These are phyloP conservation scores for Phellinidium pouzarii DNA, from an alignment of 1,284 basidiomycete species.

Conservation along the genomic window DNA sequence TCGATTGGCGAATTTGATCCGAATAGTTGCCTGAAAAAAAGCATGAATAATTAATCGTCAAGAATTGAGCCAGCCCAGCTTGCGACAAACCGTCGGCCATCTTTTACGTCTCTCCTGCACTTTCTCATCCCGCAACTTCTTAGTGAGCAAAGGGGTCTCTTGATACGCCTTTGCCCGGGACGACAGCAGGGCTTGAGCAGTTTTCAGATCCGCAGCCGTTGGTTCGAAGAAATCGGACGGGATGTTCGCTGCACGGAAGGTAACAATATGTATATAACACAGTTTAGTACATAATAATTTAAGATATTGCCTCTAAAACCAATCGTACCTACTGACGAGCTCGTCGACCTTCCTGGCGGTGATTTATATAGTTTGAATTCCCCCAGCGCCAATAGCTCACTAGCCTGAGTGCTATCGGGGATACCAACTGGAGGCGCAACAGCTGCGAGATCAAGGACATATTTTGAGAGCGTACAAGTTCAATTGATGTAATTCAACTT, in stretches of 20 bases:
- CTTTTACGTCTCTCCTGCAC: slow-evolving; percentile 54
- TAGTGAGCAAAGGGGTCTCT: slow-evolving; percentile 72
- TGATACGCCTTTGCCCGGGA: slow-evolving; percentile 59
- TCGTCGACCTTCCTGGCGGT: background rate
- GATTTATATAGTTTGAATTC: slow-evolving; percentile 20
- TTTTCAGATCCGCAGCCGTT: slow-evolving; percentile 66
- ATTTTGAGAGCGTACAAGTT: no score
- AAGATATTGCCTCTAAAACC: background rate
- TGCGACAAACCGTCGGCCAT: slow-evolving; percentile 62
- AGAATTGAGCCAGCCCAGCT: background rate
- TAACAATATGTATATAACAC: background rate
- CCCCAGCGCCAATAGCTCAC: slow-evolving; percentile 3
- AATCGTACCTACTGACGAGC: background rate
- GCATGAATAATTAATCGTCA: background rate
- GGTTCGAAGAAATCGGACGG: slow-evolving; percentile 73
- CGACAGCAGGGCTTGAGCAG: slow-evolving; percentile 57
- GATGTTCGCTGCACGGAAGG: slow-evolving; percentile 32
- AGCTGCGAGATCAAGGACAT: no score
- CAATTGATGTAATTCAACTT: no score
- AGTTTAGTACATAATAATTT: background rate
- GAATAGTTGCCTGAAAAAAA: slow-evolving; percentile 63
- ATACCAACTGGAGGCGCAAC: background rate
- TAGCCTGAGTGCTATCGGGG: background rate
- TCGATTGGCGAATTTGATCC: slow-evolving; percentile 74
- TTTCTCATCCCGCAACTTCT: slow-evolving; percentile 59